Evolutionary conservation across 371 early-diverging fungal genomes (phyloP), one percentile per base, ranked within the genome.

Genomic region (Mucor indicus): DNA sequence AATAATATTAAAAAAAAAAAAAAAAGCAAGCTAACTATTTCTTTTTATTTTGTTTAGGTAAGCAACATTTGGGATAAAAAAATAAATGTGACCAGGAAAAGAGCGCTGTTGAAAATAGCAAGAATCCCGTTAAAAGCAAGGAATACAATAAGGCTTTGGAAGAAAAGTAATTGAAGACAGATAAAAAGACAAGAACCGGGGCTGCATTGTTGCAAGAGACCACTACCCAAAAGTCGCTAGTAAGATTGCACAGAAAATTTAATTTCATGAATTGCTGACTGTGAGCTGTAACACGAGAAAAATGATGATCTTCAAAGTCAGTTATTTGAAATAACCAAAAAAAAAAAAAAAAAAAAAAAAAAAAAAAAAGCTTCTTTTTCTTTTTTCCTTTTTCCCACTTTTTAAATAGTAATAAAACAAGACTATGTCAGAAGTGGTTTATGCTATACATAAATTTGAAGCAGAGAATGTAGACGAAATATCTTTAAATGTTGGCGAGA

Each of bases 401-500:
- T n/a, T n/a, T n/a, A n/a, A n/a, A n/a, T n/a, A n/a, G n/a, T n/a
- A n/a, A n/a, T n/a, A n/a, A n/a, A n/a, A n/a, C n/a, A n/a, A n/a
- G n/a, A n/a, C n/a, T n/a, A n/a, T n/a, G 35, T 35, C 16, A 39
- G 80, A 82, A 55, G 67, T 72, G 10, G 81, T 81, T 4, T 80
- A 79, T 62, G 77, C 79, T 29, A 67, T 81, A 48, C 82, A 83
- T 44, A 69, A 78, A 33, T 84, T 80, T 53, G 62, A 63, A 38
- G 81, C 84, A 30, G 87, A 84, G 48, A 83, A 86, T 39, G 79
- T 75, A 21, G 91, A 91, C 53, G 91, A 91, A 52, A 80, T 91
- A 46, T 67, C 77, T 15, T 85, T 91, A 46, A 51, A 72, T 25
- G 73, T 72, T 21, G 86, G 83, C 9, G 89, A 91, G 38, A 77